Evolutionary conservation across 2,329 filamentous ascomycete genomes (phyloP).

Genomic region (Microsporum canis): DNA sequence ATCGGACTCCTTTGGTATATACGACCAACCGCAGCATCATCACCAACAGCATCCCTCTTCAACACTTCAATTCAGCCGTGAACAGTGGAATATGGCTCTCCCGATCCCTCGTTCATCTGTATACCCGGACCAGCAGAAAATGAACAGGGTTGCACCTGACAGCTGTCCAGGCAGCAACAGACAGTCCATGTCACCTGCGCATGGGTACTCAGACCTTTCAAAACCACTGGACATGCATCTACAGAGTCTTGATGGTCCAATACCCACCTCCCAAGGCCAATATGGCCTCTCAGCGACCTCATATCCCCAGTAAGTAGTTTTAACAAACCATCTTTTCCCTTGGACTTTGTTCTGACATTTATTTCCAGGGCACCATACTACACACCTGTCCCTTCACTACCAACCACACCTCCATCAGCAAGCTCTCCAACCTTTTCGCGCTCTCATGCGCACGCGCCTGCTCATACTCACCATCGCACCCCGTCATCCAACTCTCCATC

Average conservation of each 20-base stretch:
- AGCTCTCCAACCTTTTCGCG: neutral
- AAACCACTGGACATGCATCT: neutral
- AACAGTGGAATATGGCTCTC: neutral
- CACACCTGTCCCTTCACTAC: conserved; percentile 1
- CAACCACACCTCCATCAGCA: neutral
- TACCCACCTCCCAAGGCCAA: neutral
- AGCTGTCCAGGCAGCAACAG: neutral
- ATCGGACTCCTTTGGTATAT: neutral
- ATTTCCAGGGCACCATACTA: neutral
- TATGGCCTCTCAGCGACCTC: neutral
- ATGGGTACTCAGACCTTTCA: neutral
- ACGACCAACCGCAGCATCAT: conserved; percentile 7
- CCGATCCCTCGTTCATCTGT: neutral
- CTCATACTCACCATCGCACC: neutral
- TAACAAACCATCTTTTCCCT: neutral
- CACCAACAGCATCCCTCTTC: neutral
- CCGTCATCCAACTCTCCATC: conserved; percentile 15
- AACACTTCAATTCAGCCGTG: neutral
- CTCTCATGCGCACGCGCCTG: neutral
- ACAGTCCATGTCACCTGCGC: neutral
- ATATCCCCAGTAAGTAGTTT: neutral
- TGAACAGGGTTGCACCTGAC: neutral
- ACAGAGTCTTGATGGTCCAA: neutral
- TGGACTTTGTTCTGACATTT: neutral
- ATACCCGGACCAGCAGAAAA: neutral